Conservation (phyloP, 1,139 yeast species). For the Candida sanyaensis region DNA sequence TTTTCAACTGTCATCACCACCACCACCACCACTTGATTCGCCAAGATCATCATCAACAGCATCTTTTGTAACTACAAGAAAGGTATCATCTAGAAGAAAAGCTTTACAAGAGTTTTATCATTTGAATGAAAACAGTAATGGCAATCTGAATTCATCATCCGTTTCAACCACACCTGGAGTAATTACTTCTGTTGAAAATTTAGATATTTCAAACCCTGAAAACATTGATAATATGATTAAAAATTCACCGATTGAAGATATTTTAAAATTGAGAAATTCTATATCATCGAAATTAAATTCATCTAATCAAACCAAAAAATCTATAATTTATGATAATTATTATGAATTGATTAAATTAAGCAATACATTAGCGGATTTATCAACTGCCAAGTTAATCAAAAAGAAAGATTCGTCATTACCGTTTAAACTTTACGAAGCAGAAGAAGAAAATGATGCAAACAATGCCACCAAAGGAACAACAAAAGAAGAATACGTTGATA, state of each 20-base stretch:
- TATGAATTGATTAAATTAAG: slow-evolving; percentile 46
- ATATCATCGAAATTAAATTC: slow-evolving; percentile 34
- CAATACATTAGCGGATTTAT: slow-evolving; percentile 33
- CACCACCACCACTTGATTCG: slow-evolving; percentile 11
- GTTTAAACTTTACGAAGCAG: slow-evolving; percentile 9
- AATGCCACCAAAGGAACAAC: slow-evolving; percentile 6
- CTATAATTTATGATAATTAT: slow-evolving; percentile 50
- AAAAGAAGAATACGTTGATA: slow-evolving; percentile 25
- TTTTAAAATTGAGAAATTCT: slow-evolving; percentile 36
- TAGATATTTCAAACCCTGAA: slow-evolving; percentile 23
- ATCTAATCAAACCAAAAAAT: slow-evolving; percentile 45
- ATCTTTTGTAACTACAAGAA: slow-evolving; percentile 19
- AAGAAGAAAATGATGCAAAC: slow-evolving; percentile 1
- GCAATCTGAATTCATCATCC: background rate
- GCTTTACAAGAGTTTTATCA: slow-evolving; percentile 49
- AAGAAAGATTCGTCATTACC: slow-evolving; percentile 1
- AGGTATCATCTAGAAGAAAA: slow-evolving; percentile 42
- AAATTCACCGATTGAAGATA: slow-evolving; percentile 34
- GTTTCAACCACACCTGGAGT: background rate
- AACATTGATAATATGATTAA: slow-evolving; percentile 35
- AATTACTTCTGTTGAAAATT: background rate
- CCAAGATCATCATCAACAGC: slow-evolving; percentile 8
- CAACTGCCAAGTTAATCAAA: slow-evolving; percentile 19
- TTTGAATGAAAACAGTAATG: slow-evolving; percentile 13
- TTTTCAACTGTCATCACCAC: slow-evolving; percentile 14